A percentile compares a stretch with the other conserved stretches of the same genome.
These are phyloP conservation scores for Lotmaria passim DNA, from an alignment of 208 protist species.

Conservation along the genomic window DNA sequence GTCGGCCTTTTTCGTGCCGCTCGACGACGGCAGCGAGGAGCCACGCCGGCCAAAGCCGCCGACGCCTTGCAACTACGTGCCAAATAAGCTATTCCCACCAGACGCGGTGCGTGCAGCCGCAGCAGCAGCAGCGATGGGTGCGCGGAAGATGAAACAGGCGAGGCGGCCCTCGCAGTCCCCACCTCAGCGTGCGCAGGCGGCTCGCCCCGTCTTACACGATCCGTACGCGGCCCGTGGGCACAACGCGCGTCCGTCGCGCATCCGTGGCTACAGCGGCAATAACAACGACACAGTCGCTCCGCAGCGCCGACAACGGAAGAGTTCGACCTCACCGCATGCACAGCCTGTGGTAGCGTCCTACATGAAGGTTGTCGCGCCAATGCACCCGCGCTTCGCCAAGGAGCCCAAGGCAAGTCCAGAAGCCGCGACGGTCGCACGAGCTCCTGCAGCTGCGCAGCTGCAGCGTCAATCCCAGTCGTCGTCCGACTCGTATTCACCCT, in stretches of 20 bases:
- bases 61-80: conserved; percentile 76
- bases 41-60: conserved; percentile 78
- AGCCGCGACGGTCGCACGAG: background rate
- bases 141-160: background rate
- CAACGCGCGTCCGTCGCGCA: background rate
- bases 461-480: background rate
- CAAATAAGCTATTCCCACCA: conserved; percentile 22
- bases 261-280: too few species aligned
- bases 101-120: background rate
- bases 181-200: background rate
- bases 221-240: conserved; percentile 11
- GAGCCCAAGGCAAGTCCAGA: background rate
- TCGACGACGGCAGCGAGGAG: conserved; percentile 40
- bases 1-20: conserved; percentile 72
- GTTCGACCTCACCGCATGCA: too few species aligned
- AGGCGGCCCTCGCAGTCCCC: background rate
- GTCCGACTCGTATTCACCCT: conserved; percentile 8
- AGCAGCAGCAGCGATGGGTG: background rate
- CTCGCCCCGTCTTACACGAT: conserved; percentile 8
- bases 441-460: background rate
- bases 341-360: conserved; percentile 9
- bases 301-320: too few species aligned
- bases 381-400: conserved; percentile 16
- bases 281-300: background rate
- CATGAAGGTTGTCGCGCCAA: conserved; percentile 8